Evolutionary conservation across 2,329 filamentous ascomycete species (phyloP), one percentile per base, ranked within the genome.

Genomic region (Hypomyces perniciosus): DNA sequence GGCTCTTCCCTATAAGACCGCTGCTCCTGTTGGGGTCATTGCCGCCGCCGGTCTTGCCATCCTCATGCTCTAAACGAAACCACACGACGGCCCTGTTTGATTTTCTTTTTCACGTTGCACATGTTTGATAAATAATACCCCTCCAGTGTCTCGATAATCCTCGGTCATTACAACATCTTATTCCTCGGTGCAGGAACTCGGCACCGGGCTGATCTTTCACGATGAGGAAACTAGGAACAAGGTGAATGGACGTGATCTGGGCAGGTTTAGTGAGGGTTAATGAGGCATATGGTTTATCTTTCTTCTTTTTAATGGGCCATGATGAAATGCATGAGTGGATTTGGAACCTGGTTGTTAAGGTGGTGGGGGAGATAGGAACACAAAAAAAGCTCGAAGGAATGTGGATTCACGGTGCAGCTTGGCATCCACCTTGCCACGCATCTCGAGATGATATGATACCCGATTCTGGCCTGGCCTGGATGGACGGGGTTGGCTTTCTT

Each of bases 21-120:
- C 69, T 51, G 74, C 70, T 35, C 73, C 75, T 26, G 62, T 63
- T 29, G 76, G 74, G 51, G 56, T 78, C 44, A 54, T 79, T 38
- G 76, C 74, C 46, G 76, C 72, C 26, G 75, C 73, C 20, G 76
- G 76, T 61, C 53, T 79, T 42, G 75, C 73, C 38, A 73, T 68
- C 54, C 59, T 77, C 53, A 64, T 79, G 53, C 69, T 79, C 53
- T 79, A 75, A 72, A 56, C 56, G 29, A 50, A 50, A 51, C 51
- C 27, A 35, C 44, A 45, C 56, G 57, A 59, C 20, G 47, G 46
- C 57, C 46, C 37, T 26, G 44, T 52, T 50, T 44, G 4, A 42
- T 42, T 48, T 59, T 46, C 53, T 58, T 58, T 49, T 54, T 58
- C 52, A 64, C 57, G 59, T 62, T 65, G 64, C 66, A 69, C 66